These are phyloP conservation scores for Ceratocystis diversiconidia DNA, from an alignment of 2,329 filamentous ascomycete species.

Conservation along the genomic window DNA sequence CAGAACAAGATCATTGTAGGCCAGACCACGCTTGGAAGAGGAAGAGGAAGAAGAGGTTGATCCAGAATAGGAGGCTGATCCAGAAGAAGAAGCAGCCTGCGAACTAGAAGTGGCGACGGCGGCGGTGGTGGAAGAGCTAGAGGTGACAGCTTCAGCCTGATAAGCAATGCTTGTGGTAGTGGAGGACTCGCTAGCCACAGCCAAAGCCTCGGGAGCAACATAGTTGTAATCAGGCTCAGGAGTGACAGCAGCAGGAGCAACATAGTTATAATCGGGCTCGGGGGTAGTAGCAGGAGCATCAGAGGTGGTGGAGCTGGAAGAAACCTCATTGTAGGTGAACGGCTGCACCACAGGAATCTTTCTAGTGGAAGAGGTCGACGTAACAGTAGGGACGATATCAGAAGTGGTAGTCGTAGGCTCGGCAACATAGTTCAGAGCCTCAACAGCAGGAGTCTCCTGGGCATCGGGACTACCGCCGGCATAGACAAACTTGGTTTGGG, in stretches of 20 bases:
- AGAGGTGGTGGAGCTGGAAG: neutral
- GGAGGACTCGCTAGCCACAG: conserved; percentile 19
- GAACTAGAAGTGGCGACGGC: conserved; percentile 15
- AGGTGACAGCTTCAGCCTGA: conserved; percentile 17
- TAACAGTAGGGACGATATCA: neutral
- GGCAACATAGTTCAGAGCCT: neutral
- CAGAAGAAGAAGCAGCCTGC: conserved; percentile 19
- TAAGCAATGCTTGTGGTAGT: conserved; percentile 17
- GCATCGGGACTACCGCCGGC: conserved; percentile 9
- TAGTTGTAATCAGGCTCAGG: neutral
- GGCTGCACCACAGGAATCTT: neutral
- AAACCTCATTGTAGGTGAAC: neutral
- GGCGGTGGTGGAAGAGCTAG: conserved; percentile 15
- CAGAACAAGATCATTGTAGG: conserved; percentile 48
- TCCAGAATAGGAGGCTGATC: conserved; percentile 15
- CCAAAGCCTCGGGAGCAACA: conserved; percentile 6
- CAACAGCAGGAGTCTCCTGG: conserved; percentile 2
- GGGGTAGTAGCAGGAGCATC: neutral
- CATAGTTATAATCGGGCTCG: neutral
- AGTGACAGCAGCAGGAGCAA: neutral
- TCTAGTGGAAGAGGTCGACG: conserved; percentile 9
- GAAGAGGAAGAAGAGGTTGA: conserved; percentile 17
- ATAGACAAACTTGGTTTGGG: conserved; percentile 28
- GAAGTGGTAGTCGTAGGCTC: neutral
- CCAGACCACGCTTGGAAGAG: conserved; percentile 48